A percentile compares a stretch with the other conserved stretches of the same genome.
These are phyloP conservation scores for Hypomontagnella submonticulosa DNA, from an alignment of 495 filamentous ascomycete genomes.

Conservation along the genomic window DNA sequence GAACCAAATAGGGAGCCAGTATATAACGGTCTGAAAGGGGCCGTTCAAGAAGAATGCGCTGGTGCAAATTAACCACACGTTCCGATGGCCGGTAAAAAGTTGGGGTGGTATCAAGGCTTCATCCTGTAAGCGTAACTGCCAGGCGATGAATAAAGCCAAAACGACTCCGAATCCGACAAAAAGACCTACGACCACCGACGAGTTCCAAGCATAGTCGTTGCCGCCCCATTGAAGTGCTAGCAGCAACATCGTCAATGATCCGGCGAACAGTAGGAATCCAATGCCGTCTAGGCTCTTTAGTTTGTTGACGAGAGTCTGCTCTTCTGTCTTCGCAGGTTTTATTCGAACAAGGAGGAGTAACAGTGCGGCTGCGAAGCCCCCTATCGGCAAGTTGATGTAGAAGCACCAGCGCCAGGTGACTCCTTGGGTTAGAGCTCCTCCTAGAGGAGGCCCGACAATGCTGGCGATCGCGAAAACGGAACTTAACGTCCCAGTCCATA, in stretches of 20 bases:
- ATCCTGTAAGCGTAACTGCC: slow-evolving; percentile 57
- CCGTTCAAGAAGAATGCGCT: slow-evolving; percentile 37
- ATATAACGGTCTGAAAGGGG: slow-evolving; percentile 49
- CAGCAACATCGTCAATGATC: slow-evolving; percentile 51
- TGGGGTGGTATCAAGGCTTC: slow-evolving; percentile 61
- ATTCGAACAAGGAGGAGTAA: slow-evolving; percentile 53
- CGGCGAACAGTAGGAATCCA: slow-evolving; percentile 53
- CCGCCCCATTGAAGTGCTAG: slow-evolving; percentile 62
- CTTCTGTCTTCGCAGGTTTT: slow-evolving; percentile 49
- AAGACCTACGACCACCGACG: slow-evolving; percentile 48
- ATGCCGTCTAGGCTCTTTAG: slow-evolving; percentile 53
- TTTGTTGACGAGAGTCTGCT: slow-evolving; percentile 39
- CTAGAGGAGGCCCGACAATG: slow-evolving; percentile 65
- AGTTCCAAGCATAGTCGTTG: slow-evolving; percentile 54
- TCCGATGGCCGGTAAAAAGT: slow-evolving; percentile 25
- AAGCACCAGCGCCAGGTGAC: slow-evolving; percentile 60
- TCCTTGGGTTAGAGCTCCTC: slow-evolving; percentile 59
- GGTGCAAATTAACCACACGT: slow-evolving; percentile 6
- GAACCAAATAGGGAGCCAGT: slow-evolving; percentile 55
- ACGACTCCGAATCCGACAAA: slow-evolving; percentile 60
- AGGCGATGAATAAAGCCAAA: slow-evolving; percentile 52
- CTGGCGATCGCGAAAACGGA: slow-evolving; percentile 47
- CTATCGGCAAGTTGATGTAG: slow-evolving; percentile 56
- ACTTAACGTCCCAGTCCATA: slow-evolving; percentile 35
- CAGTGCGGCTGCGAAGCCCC: background rate